Conservation (phyloP, 257 asterid species). For the Jaltomata sinuosa region DNA sequence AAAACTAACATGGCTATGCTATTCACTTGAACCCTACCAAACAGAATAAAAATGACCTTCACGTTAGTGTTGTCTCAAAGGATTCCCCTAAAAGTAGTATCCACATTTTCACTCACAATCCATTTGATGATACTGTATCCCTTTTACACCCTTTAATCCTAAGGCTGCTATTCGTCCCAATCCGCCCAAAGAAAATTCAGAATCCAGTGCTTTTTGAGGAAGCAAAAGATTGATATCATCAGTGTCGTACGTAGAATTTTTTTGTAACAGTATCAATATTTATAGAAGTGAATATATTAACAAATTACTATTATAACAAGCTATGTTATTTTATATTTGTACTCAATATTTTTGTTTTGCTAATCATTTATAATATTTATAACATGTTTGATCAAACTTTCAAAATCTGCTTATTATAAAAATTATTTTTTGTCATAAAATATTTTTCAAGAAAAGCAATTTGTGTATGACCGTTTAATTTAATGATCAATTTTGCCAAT, state of each 20-base stretch:
- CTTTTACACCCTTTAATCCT: slow-evolving; percentile 19
- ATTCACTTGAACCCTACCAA: slow-evolving; percentile 2
- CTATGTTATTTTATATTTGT: too few relatives aligned
- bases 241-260: neutral
- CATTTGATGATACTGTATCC: neutral
- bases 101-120: neutral
- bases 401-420: too few relatives aligned
- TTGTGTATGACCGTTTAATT: too few relatives aligned
- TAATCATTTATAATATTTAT: too few relatives aligned
- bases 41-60: slow-evolving; percentile 18
- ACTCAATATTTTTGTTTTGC: neutral
- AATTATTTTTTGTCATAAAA: too few relatives aligned
- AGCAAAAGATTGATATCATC: slow-evolving; percentile 4
- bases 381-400: too few relatives aligned
- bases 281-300: too few relatives aligned
- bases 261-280: too few relatives aligned
- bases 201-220: neutral
- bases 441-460: too few relatives aligned
- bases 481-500: too few relatives aligned
- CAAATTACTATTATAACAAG: neutral
- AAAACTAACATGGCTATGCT: slow-evolving; percentile 26
- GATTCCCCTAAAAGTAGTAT: neutral
- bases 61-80: slow-evolving; percentile 26
- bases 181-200: neutral
- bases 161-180: slow-evolving; percentile 16